phyloP scores from a whole-genome alignment of 2,329 filamentous ascomycete species.

The Coniochaeta hoffmannii region DNA sequence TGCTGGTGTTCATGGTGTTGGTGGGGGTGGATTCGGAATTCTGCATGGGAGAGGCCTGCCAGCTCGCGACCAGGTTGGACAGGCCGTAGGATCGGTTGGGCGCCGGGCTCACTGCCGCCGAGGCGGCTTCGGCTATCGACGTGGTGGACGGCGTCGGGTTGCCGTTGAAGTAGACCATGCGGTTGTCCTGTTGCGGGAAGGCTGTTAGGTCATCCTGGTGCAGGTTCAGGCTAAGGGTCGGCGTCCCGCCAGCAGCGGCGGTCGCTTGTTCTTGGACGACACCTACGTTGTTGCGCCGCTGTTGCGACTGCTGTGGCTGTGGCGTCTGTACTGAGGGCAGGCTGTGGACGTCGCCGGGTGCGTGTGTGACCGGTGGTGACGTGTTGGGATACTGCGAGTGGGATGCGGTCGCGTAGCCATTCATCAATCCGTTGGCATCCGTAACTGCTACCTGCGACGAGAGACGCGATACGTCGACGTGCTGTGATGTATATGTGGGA shows the following conservation, averaged over 20 bases:
- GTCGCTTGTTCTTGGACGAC: neutral
- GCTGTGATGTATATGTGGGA: constrained; percentile 17
- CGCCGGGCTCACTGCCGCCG: neutral
- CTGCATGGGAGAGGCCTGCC: neutral
- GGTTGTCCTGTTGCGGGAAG: constrained; percentile 6
- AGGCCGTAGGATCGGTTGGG: neutral
- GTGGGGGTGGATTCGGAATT: constrained; percentile 6
- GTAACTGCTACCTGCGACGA: constrained; percentile 9
- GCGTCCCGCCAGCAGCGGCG: constrained; percentile 9
- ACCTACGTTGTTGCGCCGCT: constrained; percentile 9
- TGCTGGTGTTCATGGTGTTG: constrained; percentile 16
- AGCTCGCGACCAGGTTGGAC: neutral
- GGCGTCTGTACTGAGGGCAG: constrained; percentile 7
- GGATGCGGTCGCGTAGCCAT: constrained; percentile 15
- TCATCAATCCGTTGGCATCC: constrained; percentile 18
- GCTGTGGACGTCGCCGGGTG: constrained; percentile 15
- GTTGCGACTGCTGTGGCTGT: constrained; percentile 9
- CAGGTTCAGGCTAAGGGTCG: constrained; percentile 7
- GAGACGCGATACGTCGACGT: constrained; percentile 16
- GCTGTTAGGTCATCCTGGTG: constrained; percentile 6
- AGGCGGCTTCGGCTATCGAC: constrained; percentile 3
- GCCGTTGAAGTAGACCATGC: constrained; percentile 4
- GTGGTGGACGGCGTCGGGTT: constrained; percentile 6
- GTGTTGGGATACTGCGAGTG: constrained; percentile 17
- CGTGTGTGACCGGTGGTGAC: constrained; percentile 11